Percentiles rank a stretch among this genome's conserved stretches.
These are phyloP conservation scores for Solanum hybrid DNA, from an alignment of 305 asterid genomes.

Conservation along the genomic window DNA sequence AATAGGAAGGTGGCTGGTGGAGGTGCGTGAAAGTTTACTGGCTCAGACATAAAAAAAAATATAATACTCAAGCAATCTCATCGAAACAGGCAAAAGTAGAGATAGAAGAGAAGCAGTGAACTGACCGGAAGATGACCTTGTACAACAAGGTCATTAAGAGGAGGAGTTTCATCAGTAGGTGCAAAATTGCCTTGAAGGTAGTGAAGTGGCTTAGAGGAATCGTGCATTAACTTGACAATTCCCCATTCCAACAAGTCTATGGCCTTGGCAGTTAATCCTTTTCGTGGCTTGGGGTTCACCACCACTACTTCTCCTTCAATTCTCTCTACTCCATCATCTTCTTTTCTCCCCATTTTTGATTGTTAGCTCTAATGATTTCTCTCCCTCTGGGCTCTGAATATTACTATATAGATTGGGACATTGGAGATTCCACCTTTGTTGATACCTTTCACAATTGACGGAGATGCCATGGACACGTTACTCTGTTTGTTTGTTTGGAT, in stretches of 20 bases:
- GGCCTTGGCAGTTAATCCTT: constrained; percentile 44
- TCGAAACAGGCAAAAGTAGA: background rate
- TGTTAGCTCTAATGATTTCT: background rate
- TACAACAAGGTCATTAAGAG: constrained; percentile 50
- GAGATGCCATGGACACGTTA: background rate
- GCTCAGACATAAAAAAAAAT: background rate
- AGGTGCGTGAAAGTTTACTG: background rate
- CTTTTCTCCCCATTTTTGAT: constrained; percentile 1
- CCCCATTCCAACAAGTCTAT: constrained; percentile 56
- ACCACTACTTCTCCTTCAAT: constrained; percentile 21
- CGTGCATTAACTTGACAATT: constrained; percentile 55
- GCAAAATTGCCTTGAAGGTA: constrained; percentile 63
- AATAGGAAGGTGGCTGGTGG: background rate
- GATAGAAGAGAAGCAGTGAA: background rate
- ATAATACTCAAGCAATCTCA: background rate
- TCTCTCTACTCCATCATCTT: constrained; percentile 6
- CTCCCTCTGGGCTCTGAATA: background rate
- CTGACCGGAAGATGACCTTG: constrained; percentile 60
- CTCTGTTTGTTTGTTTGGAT: background rate
- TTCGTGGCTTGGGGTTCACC: constrained; percentile 51
- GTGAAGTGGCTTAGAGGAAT: constrained; percentile 46
- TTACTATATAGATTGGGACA: background rate
- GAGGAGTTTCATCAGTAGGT: constrained; percentile 55
- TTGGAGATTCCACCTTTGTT: background rate
- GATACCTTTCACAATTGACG: background rate